Evolutionary conservation across 2,329 filamentous ascomycete species (phyloP).

Genomic region (Phaeophleospora eucalypticola): DNA sequence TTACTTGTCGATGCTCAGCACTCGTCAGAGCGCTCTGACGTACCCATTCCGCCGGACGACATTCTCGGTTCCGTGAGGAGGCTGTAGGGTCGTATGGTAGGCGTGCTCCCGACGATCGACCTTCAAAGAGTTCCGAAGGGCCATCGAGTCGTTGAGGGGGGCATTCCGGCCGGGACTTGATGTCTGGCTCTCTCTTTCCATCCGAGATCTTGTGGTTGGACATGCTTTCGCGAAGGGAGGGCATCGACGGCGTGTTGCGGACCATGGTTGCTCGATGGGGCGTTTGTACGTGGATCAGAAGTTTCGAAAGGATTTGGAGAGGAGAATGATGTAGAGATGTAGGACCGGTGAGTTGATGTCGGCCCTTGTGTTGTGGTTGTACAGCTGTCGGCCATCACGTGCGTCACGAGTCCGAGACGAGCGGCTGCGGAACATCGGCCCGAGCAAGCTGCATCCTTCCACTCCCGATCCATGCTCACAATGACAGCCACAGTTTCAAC

Average conservation of each 20-base stretch:
- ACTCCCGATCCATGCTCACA: not conserved
- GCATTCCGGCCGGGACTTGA: not conserved
- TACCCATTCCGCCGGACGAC: not conserved
- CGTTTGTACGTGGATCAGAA: not conserved
- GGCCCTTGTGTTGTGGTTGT: not conserved
- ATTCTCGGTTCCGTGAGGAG: no score
- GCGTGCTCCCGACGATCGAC: constrained; percentile 2
- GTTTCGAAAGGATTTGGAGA: not conserved
- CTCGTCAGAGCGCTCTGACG: not conserved
- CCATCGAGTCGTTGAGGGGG: constrained; percentile 4
- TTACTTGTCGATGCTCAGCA: not conserved
- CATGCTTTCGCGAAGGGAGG: constrained; percentile 24
- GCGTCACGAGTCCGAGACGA: no score
- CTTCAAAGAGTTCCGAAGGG: constrained; percentile 15
- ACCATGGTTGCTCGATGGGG: constrained; percentile 21
- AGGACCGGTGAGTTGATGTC: not conserved
- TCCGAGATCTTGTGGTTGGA: constrained; percentile 12
- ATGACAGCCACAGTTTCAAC: not conserved
- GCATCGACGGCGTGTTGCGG: constrained; percentile 27
- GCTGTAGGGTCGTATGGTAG: not conserved
- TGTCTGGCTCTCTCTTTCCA: not conserved
- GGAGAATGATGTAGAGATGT: not conserved
- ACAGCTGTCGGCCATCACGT: not conserved
- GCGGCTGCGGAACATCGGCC: not conserved
- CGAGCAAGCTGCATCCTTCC: not conserved